Conservation (phyloP, 495 filamentous ascomycete genomes). For the Tuber indicum region DNA sequence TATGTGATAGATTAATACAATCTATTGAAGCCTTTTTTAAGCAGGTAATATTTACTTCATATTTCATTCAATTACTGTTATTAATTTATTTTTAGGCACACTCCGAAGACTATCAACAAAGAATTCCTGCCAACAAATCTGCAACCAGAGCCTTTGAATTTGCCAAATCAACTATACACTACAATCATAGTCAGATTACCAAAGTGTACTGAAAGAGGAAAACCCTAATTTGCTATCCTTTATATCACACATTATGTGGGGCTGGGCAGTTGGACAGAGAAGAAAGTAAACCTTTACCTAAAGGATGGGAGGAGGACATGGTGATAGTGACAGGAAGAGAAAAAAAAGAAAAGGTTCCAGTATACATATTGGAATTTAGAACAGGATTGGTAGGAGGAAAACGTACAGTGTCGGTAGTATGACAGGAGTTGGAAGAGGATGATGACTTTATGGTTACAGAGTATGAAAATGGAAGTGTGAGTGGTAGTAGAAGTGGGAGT, state of each 20-base stretch:
- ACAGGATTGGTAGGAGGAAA: accelerated
- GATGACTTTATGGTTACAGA: not conserved
- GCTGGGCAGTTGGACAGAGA: not conserved
- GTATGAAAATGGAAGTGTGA: not conserved
- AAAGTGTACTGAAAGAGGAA: slow-evolving; percentile 4
- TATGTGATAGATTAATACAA: not conserved
- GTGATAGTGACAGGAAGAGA: not conserved
- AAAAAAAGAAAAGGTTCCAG: not conserved
- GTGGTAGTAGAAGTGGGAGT: not conserved
- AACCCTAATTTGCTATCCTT: not conserved
- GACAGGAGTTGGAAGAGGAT: not conserved
- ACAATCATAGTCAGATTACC: slow-evolving; percentile 8
- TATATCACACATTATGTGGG: not conserved
- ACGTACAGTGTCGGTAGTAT: not conserved
- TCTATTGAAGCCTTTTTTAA: not conserved
- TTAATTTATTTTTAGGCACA: not conserved
- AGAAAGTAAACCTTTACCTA: not conserved
- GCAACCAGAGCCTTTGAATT: slow-evolving; percentile 5
- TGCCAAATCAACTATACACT: slow-evolving; percentile 1
- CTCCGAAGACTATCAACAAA: not conserved
- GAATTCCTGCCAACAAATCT: slow-evolving; percentile 1
- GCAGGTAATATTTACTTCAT: not conserved
- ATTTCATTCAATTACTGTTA: too few species aligned
- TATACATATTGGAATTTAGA: slow-evolving; percentile 11
- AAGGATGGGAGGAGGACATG: not conserved